Evolutionary conservation across 2,329 filamentous ascomycete genomes (phyloP).

Genomic region (Plectosphaerella cucumerina): DNA sequence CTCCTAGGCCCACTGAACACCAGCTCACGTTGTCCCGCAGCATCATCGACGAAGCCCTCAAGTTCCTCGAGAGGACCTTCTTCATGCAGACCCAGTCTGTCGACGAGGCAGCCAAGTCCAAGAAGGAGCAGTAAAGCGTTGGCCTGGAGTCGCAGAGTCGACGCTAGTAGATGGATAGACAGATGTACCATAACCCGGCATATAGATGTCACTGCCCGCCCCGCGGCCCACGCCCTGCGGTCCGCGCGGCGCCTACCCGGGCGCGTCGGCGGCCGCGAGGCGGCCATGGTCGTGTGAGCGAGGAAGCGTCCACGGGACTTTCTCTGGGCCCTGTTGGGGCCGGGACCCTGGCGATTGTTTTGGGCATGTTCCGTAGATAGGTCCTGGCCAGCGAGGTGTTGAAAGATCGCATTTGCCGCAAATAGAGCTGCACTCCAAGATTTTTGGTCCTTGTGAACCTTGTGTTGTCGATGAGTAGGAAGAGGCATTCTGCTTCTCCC

Average conservation of each 20-base stretch:
- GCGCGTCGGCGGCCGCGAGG: too few relatives aligned
- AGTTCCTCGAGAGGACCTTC: conserved; percentile 67
- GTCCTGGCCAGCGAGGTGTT: conserved; percentile 5
- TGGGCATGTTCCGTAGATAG: too few relatives aligned
- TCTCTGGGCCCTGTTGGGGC: too few relatives aligned
- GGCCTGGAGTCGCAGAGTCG: conserved; percentile 8
- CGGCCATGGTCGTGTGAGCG: too few relatives aligned
- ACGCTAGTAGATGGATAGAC: conserved; percentile 22
- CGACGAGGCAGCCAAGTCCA: conserved; percentile 33
- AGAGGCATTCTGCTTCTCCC: too few relatives aligned
- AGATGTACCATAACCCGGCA: conserved; percentile 22
- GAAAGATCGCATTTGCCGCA: conserved; percentile 7
- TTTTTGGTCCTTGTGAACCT: too few relatives aligned
- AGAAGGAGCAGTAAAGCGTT: conserved; percentile 48
- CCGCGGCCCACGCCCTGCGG: background rate
- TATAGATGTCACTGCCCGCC: background rate
- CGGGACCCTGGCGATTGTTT: too few relatives aligned
- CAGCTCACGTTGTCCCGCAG: conserved; percentile 34
- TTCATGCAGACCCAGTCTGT: conserved; percentile 51
- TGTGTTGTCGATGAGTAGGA: too few relatives aligned
- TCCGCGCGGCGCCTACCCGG: too few relatives aligned
- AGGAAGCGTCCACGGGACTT: too few relatives aligned
- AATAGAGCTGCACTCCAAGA: too few relatives aligned
- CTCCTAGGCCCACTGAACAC: background rate
- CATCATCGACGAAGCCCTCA: conserved; percentile 79